Base-by-base conservation (phyloP, 371 early-diverging fungal genomes). In the Apophysomyces elegans region DNA sequence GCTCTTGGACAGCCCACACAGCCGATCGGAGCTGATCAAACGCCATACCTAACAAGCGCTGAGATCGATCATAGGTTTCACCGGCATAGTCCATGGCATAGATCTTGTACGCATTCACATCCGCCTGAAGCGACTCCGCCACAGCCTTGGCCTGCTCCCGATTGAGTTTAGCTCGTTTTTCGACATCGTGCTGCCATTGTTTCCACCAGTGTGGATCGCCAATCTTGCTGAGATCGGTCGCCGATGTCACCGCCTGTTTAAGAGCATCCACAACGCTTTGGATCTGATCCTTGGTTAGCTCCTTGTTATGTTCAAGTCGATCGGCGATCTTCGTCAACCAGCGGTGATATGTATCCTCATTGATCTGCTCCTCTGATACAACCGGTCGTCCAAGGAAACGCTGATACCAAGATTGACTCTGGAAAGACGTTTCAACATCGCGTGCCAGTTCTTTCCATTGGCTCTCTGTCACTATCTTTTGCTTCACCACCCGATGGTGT, bases 11-110 rank as follows among this genome's bases (percentile, higher is more conserved):
- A 8, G 47, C 21, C 6, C 39, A 12, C 3, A 56, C 61, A 6
- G 63, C 37, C 36, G 43, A 12, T 36, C 62, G 57, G 47, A 62
- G 41, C 9, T 62, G 58, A 2, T 67, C 63, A 5, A 37, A 21
- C 7, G 50, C 60, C 1, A 61, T 5, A 26, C 36, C 11, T 11
- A 61, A 6, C 14, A 45, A 67, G n/a, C 59, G 44, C 56, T 76
- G 72, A 14, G 78, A 56, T 4, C 72, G 61, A 7, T 76, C 67
- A 8, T 65, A 47, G 4, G 63, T 67, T 56, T 73, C 68, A 50
- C 72, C 71, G 37, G 72, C 73, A 62, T 79, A 79, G 56, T 82
- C 80, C 59, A 75, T 73, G 14, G 77, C 83, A 68, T 79, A 82
- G 44, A 79, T 69, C 75, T 79, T 82, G 70, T 79, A 82, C 14